These are phyloP conservation scores for Blastobotrys proliferans DNA, from an alignment of 1,139 yeast species.

Conservation along the genomic window DNA sequence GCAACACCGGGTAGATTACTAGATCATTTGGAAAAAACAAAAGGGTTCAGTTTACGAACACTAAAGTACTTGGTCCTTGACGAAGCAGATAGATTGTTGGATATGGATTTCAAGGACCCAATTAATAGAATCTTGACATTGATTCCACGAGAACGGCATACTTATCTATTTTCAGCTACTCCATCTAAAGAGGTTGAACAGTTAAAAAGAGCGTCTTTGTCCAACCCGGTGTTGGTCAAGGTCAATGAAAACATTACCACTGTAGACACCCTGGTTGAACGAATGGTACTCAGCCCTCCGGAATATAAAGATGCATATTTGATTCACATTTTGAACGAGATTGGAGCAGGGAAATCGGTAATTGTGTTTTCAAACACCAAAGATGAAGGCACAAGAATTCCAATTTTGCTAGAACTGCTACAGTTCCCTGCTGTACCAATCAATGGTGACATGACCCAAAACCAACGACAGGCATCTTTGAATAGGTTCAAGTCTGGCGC, in stretches of 20 bases:
- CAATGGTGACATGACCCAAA: conserved; percentile 90
- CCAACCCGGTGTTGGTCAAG: conserved; percentile 86
- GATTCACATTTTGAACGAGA: conserved; percentile 76
- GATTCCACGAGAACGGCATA: conserved; percentile 81
- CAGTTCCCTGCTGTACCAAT: conserved; percentile 90
- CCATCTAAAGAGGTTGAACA: conserved; percentile 94
- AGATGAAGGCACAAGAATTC: conserved; percentile 90
- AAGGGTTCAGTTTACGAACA: conserved; percentile 80
- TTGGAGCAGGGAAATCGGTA: conserved; percentile 70
- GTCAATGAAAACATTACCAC: conserved; percentile 88
- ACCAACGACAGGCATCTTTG: conserved; percentile 87
- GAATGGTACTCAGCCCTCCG: conserved; percentile 86
- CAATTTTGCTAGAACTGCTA: conserved; percentile 70
- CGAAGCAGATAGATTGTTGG: conserved; percentile 93
- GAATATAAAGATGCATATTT: conserved; percentile 87
- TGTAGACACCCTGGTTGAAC: conserved; percentile 86
- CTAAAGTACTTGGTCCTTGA: conserved; percentile 87
- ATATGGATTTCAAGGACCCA: conserved; percentile 96
- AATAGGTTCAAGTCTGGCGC: conserved; percentile 88
- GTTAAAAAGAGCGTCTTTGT: conserved; percentile 85
- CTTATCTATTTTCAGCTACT: conserved; percentile 91
- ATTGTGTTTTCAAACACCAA: conserved; percentile 93
- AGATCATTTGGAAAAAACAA: conserved; percentile 94
- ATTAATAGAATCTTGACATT: conserved; percentile 79
- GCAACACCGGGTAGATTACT: conserved; percentile 96